phyloP scores from a whole-genome alignment of 2,329 filamentous ascomycete species.

The Neofusicoccum sp. region DNA sequence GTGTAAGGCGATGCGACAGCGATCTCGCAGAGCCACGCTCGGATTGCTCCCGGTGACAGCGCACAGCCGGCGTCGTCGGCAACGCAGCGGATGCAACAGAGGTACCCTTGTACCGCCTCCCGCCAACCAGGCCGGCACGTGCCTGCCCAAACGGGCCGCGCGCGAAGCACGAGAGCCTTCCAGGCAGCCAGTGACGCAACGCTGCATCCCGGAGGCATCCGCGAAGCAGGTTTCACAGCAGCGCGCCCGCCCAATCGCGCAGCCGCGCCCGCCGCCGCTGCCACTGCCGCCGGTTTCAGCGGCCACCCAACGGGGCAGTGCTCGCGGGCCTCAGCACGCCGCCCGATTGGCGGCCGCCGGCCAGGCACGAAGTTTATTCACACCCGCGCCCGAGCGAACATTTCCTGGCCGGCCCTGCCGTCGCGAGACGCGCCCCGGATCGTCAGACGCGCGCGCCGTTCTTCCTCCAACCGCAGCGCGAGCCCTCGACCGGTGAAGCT shows the following conservation, averaged over 20 bases:
- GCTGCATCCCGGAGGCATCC: conserved; percentile 10
- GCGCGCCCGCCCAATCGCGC: neutral
- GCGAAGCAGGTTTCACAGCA: conserved; percentile 11
- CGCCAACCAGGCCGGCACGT: neutral
- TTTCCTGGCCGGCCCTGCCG: neutral
- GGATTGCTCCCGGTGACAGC: neutral
- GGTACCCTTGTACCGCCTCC: neutral
- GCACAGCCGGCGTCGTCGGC: conserved; percentile 1
- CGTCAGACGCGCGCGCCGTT: conserved; percentile 3
- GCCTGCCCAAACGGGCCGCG: neutral
- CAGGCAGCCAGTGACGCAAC: conserved; percentile 12
- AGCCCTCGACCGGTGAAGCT: conserved; percentile 9
- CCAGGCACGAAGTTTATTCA: neutral
- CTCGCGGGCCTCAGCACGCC: neutral
- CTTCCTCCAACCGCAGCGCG: conserved; percentile 2
- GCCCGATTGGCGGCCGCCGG: neutral
- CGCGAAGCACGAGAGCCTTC: conserved; percentile 4
- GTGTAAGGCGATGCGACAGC: neutral
- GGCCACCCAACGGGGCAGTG: neutral
- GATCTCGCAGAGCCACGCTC: conserved; percentile 5
- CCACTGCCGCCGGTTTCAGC: neutral
- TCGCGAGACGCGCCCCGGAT: neutral
- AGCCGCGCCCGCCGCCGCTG: neutral
- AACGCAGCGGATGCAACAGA: neutral
- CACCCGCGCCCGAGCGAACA: neutral